Conservation (phyloP, 2,329 filamentous ascomycete species). For the Chaetomium sp. region DNA sequence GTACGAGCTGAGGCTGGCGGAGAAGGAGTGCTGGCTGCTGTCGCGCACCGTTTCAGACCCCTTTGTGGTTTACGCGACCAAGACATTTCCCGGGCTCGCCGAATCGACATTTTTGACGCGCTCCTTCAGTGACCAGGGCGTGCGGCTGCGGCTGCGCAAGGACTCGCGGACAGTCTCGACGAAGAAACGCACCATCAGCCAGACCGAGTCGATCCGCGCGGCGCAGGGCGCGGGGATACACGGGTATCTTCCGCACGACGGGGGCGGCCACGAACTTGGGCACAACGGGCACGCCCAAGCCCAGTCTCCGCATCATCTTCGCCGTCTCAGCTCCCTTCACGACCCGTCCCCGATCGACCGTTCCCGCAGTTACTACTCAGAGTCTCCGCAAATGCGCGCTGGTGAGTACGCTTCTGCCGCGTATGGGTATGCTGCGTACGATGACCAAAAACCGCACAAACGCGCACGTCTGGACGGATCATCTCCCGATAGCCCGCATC, state of each 20-base stretch:
- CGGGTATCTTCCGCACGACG: conserved; percentile 15
- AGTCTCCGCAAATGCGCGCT: conserved; percentile 20
- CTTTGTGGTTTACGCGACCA: conserved; percentile 60
- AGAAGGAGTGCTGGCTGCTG: conserved; percentile 31
- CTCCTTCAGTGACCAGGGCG: conserved; percentile 80
- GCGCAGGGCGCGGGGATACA: conserved; percentile 7
- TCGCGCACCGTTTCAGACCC: conserved; percentile 50
- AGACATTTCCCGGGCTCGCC: conserved; percentile 71
- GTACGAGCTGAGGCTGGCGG: conserved; percentile 54
- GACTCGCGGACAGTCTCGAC: conserved; percentile 59
- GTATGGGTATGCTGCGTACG: conserved; percentile 20
- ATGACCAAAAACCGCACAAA: conserved; percentile 19
- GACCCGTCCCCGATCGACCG: conserved; percentile 17
- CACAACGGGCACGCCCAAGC: conserved; percentile 9
- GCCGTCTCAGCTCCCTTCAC: conserved; percentile 19
- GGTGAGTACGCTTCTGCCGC: conserved; percentile 17
- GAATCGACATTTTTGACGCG: conserved; percentile 77
- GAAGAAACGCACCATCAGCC: conserved; percentile 37
- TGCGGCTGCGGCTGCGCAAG: conserved; percentile 74
- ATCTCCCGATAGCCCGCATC: conserved; percentile 9
- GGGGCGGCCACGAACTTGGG: conserved; percentile 16
- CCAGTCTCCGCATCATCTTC: conserved; percentile 16
- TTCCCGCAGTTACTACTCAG: conserved; percentile 18
- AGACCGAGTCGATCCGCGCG: conserved; percentile 16
- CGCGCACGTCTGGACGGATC: conserved; percentile 19